Evolutionary conservation across 768 basidiomycete genomes (phyloP), one percentile per base, ranked within the genome.

Genomic region (Lactarius quietus): DNA sequence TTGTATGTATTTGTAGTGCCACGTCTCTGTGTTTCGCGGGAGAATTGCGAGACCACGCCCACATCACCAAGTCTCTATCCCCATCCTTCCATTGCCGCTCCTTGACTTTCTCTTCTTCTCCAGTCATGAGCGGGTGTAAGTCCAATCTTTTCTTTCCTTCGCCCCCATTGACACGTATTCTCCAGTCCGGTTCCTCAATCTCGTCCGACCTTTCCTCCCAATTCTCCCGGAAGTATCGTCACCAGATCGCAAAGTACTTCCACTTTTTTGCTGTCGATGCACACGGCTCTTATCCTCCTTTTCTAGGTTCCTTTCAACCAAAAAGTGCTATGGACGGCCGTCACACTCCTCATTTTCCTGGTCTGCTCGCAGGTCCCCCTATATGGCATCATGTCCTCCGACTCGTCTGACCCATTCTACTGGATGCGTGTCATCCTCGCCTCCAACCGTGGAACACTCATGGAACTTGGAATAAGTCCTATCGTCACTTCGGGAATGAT

Each of bases 341-440:
- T 98, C 35, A 98, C 96, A 3, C 93, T 99, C 73, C 89, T 98
- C 78, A 98, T 99, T 78, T 98, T 98, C 91, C 80, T 99, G 74
- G 96, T 98, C 69, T 98, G 96, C 84, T 98, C 95, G 31, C 97
- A 98, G 80, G 96, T 98, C 36, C 97, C 97, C 7, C 84, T 99
- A 55, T 99, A 98, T 78, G 97, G 97, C 68, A 98, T 99, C 86
- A 96, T 98, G 89, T 97, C 94, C 35, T 97, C 95, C 65, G 96
- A 99, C 83, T 97, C 95, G 70, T 94, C 94, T 61, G 96, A 99
- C 80, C 97, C 97, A 18, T 87, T 99, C 48, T 98, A 97, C 82
- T 98, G 96, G 97, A 95, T 98, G 90, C 93, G 96, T 78, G 96
- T 96, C 80, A 98, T 99, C 79, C 86, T 99, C 66, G 96, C 97